Conservation (phyloP, 257 asterid species). For the Solanum tarijense region DNA sequence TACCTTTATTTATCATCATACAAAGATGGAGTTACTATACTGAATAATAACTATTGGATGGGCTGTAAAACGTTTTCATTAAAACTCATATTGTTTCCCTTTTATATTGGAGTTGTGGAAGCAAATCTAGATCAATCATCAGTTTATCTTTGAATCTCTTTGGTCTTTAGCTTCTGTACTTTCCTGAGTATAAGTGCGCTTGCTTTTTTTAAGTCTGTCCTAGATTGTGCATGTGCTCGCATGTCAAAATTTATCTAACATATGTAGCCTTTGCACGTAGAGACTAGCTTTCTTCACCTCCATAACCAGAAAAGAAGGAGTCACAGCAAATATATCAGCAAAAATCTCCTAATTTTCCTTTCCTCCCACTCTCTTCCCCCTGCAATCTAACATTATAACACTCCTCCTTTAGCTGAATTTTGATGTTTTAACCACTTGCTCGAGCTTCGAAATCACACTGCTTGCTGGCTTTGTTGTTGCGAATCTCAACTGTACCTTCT, state of each 20-base stretch:
- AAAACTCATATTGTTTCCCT: neutral
- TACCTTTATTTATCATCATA: neutral
- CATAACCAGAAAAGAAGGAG: slow-evolving; percentile 46
- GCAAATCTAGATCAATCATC: neutral
- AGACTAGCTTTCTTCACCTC: slow-evolving; percentile 58
- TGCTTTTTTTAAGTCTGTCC: neutral
- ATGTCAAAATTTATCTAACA: neutral
- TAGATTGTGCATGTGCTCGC: neutral
- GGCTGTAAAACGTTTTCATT: neutral
- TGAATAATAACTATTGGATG: neutral
- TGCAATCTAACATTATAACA: slow-evolving; percentile 51
- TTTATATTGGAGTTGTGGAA: neutral
- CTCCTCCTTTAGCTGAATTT: slow-evolving; percentile 58
- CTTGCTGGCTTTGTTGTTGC: slow-evolving; percentile 52
- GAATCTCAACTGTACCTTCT: slow-evolving; percentile 43
- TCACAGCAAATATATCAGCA: slow-evolving; percentile 46
- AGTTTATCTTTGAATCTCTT: neutral
- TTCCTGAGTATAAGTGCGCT: neutral
- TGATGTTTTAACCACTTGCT: slow-evolving; percentile 46
- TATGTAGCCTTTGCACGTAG: neutral
- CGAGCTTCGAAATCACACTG: slow-evolving; percentile 56
- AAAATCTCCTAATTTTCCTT: slow-evolving; percentile 59
- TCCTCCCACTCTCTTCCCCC: slow-evolving; percentile 49
- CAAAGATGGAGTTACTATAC: neutral
- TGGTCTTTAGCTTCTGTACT: neutral